Evolutionary conservation across 192 early-diverging fungal species (phyloP).

Genomic region (Backusella westeae): DNA sequence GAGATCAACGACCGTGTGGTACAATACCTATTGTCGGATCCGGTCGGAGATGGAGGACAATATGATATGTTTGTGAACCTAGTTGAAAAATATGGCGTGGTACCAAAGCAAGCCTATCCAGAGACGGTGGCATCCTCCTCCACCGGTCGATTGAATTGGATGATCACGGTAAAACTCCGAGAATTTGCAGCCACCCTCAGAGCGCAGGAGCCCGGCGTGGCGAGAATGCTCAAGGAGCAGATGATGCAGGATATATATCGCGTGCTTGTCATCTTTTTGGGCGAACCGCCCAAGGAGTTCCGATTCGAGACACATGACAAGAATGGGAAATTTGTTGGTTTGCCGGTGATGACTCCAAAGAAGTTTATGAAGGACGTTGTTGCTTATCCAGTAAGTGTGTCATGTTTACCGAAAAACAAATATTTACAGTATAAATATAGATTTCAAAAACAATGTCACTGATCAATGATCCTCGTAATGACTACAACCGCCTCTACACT

Average conservation of each 20-base stretch:
- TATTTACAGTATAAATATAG: constrained; percentile 29
- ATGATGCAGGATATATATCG: constrained; percentile 69
- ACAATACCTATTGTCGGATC: constrained; percentile 64
- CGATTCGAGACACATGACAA: constrained; percentile 71
- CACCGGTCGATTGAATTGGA: constrained; percentile 54
- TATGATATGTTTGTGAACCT: constrained; percentile 81
- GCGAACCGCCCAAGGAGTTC: constrained; percentile 65
- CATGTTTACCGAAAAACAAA: too few relatives aligned
- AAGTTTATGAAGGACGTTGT: constrained; percentile 62
- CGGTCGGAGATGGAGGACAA: constrained; percentile 73
- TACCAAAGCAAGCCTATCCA: constrained; percentile 63
- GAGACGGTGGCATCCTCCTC: constrained; percentile 65
- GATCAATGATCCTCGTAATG: constrained; percentile 76
- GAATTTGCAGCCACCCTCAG: constrained; percentile 60
- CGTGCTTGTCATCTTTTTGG: constrained; percentile 68
- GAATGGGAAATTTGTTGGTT: constrained; percentile 63
- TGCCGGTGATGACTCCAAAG: constrained; percentile 55
- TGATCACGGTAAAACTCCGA: constrained; percentile 65
- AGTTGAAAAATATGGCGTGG: constrained; percentile 73
- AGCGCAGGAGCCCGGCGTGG: constrained; percentile 34
- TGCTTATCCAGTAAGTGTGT: constrained; percentile 44
- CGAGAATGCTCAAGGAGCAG: constrained; percentile 53
- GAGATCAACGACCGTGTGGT: constrained; percentile 66
- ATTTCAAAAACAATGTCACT: constrained; percentile 61
- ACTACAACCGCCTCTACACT: constrained; percentile 58